Evolutionary conservation across 176 grass and related monocot species (phyloP).

Genomic region (Panicum miliaceum): DNA sequence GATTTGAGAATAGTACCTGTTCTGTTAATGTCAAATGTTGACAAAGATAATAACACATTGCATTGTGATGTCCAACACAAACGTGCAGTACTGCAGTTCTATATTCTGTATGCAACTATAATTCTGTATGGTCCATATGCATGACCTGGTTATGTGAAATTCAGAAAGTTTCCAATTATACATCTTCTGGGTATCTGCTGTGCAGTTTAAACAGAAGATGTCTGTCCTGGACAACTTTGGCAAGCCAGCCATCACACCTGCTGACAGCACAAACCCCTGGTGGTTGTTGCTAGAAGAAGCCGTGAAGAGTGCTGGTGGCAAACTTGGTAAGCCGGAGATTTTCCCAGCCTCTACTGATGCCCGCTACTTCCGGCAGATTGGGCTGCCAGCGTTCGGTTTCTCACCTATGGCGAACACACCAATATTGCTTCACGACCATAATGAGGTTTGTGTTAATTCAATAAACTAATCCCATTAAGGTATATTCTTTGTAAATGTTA

Average conservation of each 20-base stretch:
- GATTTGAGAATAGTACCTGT: background rate
- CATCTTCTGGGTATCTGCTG: background rate
- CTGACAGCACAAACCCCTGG: constrained; percentile 82
- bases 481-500: background rate
- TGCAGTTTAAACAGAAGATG: constrained; percentile 75
- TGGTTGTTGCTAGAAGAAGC: constrained; percentile 73
- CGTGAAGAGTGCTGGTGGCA: constrained; percentile 69
- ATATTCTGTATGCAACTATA: background rate
- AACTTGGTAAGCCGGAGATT: constrained; percentile 83
- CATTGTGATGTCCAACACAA: background rate
- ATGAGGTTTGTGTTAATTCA: constrained; percentile 65
- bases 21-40: background rate
- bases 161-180: background rate
- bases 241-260: constrained; percentile 67
- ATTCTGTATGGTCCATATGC: background rate
- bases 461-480: background rate
- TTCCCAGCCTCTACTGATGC: constrained; percentile 89
- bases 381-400: constrained; percentile 89
- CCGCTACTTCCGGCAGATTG: constrained; percentile 73
- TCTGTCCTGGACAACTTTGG: constrained; percentile 70
- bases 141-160: background rate
- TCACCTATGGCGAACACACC: constrained; percentile 95
- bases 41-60: background rate
- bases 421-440: constrained; percentile 88
- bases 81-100: background rate